Percentiles rank a stretch among this genome's conserved stretches.
Conservation (phyloP, 768 basidiomycete genomes). For the Trametopsis cervina region DNA sequence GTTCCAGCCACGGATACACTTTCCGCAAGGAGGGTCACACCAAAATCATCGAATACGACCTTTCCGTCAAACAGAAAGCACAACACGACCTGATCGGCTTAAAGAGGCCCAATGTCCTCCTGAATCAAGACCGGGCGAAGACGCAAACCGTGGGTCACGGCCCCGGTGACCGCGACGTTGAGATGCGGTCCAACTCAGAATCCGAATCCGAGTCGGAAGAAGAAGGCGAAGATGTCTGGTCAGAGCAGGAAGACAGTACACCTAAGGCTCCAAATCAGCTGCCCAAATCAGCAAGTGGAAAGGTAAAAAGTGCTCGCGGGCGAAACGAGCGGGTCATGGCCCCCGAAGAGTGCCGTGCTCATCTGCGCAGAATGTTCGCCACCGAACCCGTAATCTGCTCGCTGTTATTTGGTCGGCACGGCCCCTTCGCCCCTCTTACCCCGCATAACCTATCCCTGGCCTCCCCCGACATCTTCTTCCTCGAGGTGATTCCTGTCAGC, state of each 20-base stretch:
- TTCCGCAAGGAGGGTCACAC: constrained; percentile 92
- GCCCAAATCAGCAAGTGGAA: constrained; percentile 71
- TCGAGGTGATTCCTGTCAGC: constrained; percentile 85
- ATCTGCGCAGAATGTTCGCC: constrained; percentile 80
- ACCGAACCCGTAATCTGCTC: constrained; percentile 81
- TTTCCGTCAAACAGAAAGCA: constrained; percentile 71
- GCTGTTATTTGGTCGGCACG: constrained; percentile 89
- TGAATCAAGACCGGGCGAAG: constrained; percentile 31
- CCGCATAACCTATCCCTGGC: constrained; percentile 58
- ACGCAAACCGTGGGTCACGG: neutral
- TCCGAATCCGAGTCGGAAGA: constrained; percentile 34
- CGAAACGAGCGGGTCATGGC: constrained; percentile 87
- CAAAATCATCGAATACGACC: constrained; percentile 92
- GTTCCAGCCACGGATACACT: constrained; percentile 53
- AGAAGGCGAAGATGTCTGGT: constrained; percentile 39
- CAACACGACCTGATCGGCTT: constrained; percentile 43
- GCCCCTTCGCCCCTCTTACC: constrained; percentile 63
- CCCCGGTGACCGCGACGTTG: constrained; percentile 35
- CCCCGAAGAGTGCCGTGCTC: constrained; percentile 90
- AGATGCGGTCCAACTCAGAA: constrained; percentile 38
- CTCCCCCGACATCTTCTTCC: constrained; percentile 94
- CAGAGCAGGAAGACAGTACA: constrained; percentile 41
- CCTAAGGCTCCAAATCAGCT: constrained; percentile 30
- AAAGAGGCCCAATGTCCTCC: constrained; percentile 73
- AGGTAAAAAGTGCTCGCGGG: constrained; percentile 67